Percentiles rank a stretch among this genome's conserved stretches.
Evolutionary conservation across 805 yeast genomes (phyloP).

Genomic region (Teunomyces aglyptinius): DNA sequence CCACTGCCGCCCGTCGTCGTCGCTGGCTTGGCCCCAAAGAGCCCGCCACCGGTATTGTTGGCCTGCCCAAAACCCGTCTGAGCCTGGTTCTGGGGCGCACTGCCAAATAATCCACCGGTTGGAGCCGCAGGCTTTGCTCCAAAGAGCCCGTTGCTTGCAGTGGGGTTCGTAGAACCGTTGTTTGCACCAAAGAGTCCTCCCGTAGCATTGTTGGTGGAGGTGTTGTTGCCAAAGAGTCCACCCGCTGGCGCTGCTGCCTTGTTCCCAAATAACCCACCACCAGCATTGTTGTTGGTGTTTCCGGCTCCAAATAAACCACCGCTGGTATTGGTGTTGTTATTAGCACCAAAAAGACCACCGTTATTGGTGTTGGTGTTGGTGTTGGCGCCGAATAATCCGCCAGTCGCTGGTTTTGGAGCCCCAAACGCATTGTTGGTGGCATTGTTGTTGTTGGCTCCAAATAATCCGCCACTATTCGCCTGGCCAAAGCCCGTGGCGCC

Average conservation of each 20-base stretch:
- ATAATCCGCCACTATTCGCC: constrained; percentile 28
- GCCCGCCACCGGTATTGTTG: constrained; percentile 17
- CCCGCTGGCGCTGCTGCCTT: constrained; percentile 9
- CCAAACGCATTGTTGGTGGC: constrained; percentile 13
- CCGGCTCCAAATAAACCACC: constrained; percentile 21
- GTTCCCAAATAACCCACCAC: constrained; percentile 21
- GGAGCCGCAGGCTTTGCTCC: constrained; percentile 10
- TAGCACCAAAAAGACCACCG: constrained; percentile 23
- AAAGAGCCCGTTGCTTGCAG: constrained; percentile 9
- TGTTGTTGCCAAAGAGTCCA: constrained; percentile 12
- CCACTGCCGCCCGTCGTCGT: constrained; percentile 45
- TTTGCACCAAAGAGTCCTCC: constrained; percentile 9
- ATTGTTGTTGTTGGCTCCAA: constrained; percentile 21
- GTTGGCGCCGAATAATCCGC: constrained; percentile 18
- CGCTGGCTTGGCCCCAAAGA: constrained; percentile 21
- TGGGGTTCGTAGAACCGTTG: constrained; percentile 4
- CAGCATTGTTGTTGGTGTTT: constrained; percentile 17
- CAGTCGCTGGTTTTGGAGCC: too few relatives aligned
- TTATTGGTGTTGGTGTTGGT: constrained; percentile 9
- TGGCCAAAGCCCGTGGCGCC: constrained; percentile 6
- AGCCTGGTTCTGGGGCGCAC: constrained; percentile 22
- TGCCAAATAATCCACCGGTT: constrained; percentile 29
- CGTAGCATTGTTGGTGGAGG: background rate
- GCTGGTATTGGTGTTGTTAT: constrained; percentile 15
- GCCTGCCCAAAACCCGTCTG: constrained; percentile 25